A percentile compares a stretch with the other conserved stretches of the same genome.
phyloP scores from a whole-genome alignment of 2,329 filamentous ascomycete genomes.

The Pseudogymnoascus sp. region DNA sequence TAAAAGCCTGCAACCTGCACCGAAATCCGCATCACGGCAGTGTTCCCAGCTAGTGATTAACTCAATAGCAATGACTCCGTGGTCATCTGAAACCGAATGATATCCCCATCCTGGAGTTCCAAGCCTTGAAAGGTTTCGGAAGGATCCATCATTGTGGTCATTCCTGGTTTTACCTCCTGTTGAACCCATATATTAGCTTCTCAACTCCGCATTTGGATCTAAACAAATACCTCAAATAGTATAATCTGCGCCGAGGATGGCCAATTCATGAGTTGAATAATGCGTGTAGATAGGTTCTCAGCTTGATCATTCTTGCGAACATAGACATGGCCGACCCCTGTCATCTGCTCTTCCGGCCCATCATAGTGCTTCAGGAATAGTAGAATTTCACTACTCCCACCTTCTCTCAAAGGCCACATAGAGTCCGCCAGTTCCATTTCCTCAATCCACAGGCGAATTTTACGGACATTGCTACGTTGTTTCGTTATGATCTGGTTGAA shows the following conservation, averaged over 20 bases:
- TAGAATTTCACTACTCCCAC: conserved; percentile 59
- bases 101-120: conserved; percentile 94
- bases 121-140: conserved; percentile 84
- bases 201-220: neutral
- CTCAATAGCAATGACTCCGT: conserved; percentile 22
- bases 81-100: conserved; percentile 79
- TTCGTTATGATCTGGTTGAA: conserved; percentile 52
- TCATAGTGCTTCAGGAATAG: conserved; percentile 94
- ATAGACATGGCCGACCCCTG: conserved; percentile 75
- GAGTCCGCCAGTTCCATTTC: conserved; percentile 59
- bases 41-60: neutral
- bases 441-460: conserved; percentile 56
- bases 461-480: conserved; percentile 35
- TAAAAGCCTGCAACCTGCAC: neutral
- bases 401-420: conserved; percentile 56
- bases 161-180: conserved; percentile 88
- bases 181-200: conserved; percentile 16
- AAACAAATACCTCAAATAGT: conserved; percentile 61
- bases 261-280: conserved; percentile 81
- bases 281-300: conserved; percentile 68
- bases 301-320: conserved; percentile 83
- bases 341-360: conserved; percentile 61
- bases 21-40: neutral
- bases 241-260: conserved; percentile 52
- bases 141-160: conserved; percentile 90